Evolutionary conservation across 139 green algal species (phyloP).

Genomic region (Yamagishiella unicocca): DNA sequence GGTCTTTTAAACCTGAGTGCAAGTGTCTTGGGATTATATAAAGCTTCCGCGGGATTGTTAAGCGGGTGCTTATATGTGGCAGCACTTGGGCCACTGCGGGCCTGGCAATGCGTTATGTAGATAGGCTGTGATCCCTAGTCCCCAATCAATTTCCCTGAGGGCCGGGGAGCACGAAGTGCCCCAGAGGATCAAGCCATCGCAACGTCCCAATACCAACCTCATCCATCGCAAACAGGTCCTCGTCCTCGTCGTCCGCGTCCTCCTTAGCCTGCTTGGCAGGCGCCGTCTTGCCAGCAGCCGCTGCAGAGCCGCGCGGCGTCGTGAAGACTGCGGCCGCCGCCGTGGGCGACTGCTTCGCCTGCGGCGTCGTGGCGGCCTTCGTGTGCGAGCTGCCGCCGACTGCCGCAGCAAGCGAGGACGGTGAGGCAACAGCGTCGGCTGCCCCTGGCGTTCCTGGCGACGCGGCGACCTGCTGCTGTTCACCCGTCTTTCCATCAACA

Average conservation of each 20-base stretch:
- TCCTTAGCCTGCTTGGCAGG: not conserved
- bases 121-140: too few relatives aligned
- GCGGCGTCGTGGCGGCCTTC: not conserved
- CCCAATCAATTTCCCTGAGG: too few relatives aligned
- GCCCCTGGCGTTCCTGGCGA: too few relatives aligned
- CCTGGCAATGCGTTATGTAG: too few relatives aligned
- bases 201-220: too few relatives aligned
- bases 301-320: slow-evolving; percentile 27
- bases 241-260: slow-evolving; percentile 61
- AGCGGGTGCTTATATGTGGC: too few relatives aligned
- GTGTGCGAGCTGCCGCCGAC: not conserved
- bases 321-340: slow-evolving; percentile 1
- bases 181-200: too few relatives aligned
- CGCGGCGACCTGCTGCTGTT: slow-evolving; percentile 17
- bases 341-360: not conserved
- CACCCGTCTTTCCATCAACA: not conserved
- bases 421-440: not conserved
- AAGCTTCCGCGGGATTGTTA: too few relatives aligned
- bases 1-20: too few relatives aligned
- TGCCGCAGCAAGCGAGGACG: slow-evolving; percentile 37
- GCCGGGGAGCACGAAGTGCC: too few relatives aligned
- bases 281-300: slow-evolving; percentile 16
- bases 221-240: slow-evolving; percentile 83
- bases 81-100: too few relatives aligned
- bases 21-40: too few relatives aligned